Evolutionary conservation across 768 basidiomycete species (phyloP), one percentile per base, ranked within the genome.

Genomic region (Dictyophora rubrovolvata): DNA sequence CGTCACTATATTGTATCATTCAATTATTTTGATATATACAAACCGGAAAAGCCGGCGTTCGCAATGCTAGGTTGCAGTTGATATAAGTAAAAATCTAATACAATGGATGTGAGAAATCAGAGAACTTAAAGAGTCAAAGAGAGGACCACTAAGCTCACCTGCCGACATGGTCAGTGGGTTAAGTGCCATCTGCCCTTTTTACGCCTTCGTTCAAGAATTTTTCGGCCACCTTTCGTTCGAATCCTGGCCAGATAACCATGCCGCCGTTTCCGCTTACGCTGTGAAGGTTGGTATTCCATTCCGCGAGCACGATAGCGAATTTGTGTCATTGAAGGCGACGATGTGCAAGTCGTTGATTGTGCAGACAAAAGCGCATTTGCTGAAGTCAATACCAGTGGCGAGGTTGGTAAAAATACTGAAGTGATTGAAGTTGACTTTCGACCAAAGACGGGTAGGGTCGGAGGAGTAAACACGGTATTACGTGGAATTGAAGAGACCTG

Each of bases 211-310:
- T 70, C 77, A 54, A 97, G 74, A 48, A 90, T 80, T 65, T 80
- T 89, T 63, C 85, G 80, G 2, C 92, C 93, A 36, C 80, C 75
- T 21, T 79, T 77, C 9, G 77, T 81, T 64, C 79, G 78, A 70
- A 86, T 83, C 60, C 93, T 74, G 0, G 86, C 80, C 35, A 98
- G 78, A 71, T 95, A 98, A 6, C 94, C 94, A 68, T 91, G 89
- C 69, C 87, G 92, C 65, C 92, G 79, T 76, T 98, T 98, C 64
- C 94, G 76, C 67, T 89, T 89, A 47, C 93, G 80, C 71, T 95
- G 93, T 0, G 89, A 92, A n/a, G 94, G 94, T 69, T 97, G 94
- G 66, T 97, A 98, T 72, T 94, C 91, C n/a, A 83, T 80, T 48
- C 94, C 94, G 48, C 83, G 81, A 28, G 86, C 79, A 33, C 75